Evolutionary conservation across 148 eudicot genomes (phyloP), one percentile per base, ranked within the genome.

Genomic region (Rhododendron simsii): DNA sequence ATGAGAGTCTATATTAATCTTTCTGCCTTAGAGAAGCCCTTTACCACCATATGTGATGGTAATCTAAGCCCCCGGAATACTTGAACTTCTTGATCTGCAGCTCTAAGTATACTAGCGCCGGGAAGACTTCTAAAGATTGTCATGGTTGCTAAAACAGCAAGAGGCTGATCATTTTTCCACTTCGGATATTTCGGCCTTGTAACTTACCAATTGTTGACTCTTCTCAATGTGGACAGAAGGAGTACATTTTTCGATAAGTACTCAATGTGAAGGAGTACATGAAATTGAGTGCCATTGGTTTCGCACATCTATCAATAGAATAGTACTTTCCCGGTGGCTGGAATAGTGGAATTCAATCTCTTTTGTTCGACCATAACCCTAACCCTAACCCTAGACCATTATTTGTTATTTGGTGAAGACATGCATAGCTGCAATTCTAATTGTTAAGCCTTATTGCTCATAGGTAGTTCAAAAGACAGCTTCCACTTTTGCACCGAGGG

Each of bases 401-500:
- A 47, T 69, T 79, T 47, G 3, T 51, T 50, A 51, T 51, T 50
- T 50, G 11, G 1, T 80, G 63, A 15, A 30, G 37, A 80, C 23
- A 28, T 50, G 63, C 61, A 13, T 79, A 26, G 45, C 28, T n/a
- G 53, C 15, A 13, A 6, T 55, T 26, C 16, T 80, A 51, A 18
- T 50, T 50, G 35, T 28, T 50, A 44, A 80, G 63, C 82, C 16
- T 48, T 80, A 30, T 30, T 73, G 44, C 30, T 35, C 30, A 87
- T 90, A 96, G 99, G 99, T 90, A 50, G 95, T 95, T 50, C 95
- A 90, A 85, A 95, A 96, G 89, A 90, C 99, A 26, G 99, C 99
- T 87, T 95, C 98, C 30, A 96, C 99, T 41, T 96, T 96, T 89
- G 99, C 99, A 83, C 99, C 99, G 79, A 91, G 99, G 88, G 95